A percentile compares a stretch with the other conserved stretches of the same genome.
phyloP scores from a whole-genome alignment of 2,329 filamentous ascomycete species.

The Chlorencoelia australis region DNA sequence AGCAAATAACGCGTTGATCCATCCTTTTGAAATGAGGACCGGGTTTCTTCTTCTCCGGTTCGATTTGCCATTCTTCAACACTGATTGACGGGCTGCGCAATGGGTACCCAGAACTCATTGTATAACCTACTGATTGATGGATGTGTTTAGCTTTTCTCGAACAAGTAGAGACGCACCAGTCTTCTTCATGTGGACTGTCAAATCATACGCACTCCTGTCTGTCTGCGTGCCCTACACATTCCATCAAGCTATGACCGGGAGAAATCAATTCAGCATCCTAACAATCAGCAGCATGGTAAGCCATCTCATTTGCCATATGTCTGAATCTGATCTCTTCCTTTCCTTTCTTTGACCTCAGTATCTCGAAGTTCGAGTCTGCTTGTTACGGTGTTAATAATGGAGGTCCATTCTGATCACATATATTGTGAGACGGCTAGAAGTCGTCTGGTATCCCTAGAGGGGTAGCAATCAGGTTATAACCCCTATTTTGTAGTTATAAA shows the following conservation, averaged over 20 bases:
- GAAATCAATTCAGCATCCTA: conserved; percentile 94
- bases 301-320: conserved; percentile 86
- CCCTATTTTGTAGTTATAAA: too few species aligned
- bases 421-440: too few species aligned
- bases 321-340: conserved; percentile 94
- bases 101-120: too few species aligned
- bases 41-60: conserved; percentile 90
- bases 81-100: too few species aligned
- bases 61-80: conserved; percentile 78
- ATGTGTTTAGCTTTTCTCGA: conserved; percentile 66
- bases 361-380: too few species aligned
- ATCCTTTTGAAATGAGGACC: conserved; percentile 92
- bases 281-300: conserved; percentile 93
- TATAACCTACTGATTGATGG: too few species aligned
- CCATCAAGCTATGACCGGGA: conserved; percentile 90
- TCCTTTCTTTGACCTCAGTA: too few species aligned
- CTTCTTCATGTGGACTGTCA: conserved; percentile 86
- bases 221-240: conserved; percentile 95
- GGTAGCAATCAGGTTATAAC: too few species aligned
- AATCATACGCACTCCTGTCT: conserved; percentile 90
- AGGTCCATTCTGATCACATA: too few species aligned
- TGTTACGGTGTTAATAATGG: too few species aligned
- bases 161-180: conserved; percentile 82
- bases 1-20: too few species aligned
- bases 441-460: too few species aligned